Percentiles rank a stretch among this genome's conserved stretches.
Evolutionary conservation across 345 rosid species (phyloP).

Genomic region (Pseudoturritis turrita): DNA sequence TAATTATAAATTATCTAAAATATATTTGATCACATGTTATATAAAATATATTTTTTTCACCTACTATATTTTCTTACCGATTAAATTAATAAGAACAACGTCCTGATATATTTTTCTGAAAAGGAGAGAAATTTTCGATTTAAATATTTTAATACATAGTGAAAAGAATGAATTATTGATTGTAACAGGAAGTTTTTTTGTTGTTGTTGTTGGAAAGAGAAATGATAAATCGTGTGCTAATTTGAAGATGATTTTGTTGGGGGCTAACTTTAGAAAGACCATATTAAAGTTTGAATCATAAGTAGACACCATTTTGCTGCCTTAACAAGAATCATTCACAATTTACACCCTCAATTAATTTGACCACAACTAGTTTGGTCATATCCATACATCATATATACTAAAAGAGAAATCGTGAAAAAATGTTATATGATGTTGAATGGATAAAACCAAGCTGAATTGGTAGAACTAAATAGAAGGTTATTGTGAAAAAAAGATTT

Average conservation of each 20-base stretch:
- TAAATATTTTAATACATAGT: not conserved
- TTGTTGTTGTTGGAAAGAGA: slow-evolving; percentile 25
- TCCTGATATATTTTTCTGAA: not conserved
- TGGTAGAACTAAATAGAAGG: no score
- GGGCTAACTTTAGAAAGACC: slow-evolving; percentile 33
- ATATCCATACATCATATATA: not conserved
- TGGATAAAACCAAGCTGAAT: no score
- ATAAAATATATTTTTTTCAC: no score
- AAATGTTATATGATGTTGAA: no score
- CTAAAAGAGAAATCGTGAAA: no score
- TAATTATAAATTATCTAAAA: no score
- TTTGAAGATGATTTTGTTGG: slow-evolving; percentile 39
- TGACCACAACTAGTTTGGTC: slow-evolving; percentile 28
- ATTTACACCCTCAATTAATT: slow-evolving; percentile 15
- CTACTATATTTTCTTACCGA: no score
- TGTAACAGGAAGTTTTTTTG: not conserved
- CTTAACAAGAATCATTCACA: slow-evolving; percentile 21
- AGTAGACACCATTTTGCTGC: slow-evolving; percentile 22
- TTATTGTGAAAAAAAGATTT: no score
- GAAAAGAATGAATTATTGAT: slow-evolving; percentile 12
- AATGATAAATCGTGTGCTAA: slow-evolving; percentile 34
- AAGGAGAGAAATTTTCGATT: not conserved
- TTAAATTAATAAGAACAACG: not conserved
- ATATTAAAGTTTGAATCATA: slow-evolving; percentile 32
- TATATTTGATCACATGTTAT: no score